Conservation (phyloP, 75 land plant species). For the Sequoia sempervirens region DNA sequence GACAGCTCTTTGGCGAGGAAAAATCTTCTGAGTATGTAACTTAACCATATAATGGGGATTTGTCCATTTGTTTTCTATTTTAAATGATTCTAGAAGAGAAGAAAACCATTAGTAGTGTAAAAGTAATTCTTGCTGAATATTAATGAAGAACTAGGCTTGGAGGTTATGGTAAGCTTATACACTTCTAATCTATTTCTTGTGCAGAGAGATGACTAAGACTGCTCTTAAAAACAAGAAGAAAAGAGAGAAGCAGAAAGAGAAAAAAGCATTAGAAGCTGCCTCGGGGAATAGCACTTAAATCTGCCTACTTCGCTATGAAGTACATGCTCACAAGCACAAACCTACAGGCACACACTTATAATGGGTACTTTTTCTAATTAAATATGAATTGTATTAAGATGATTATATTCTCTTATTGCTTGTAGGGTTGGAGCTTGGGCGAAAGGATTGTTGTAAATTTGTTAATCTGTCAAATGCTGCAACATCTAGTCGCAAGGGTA, state of each 20-base stretch:
- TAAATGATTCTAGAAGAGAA: neutral
- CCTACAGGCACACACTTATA: neutral
- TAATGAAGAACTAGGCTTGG: neutral
- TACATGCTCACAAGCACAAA: neutral
- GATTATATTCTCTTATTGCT: neutral
- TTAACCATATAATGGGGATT: neutral
- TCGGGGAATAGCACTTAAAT: neutral
- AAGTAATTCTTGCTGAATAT: neutral
- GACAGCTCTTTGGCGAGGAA: constrained; percentile 54
- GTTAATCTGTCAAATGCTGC: neutral
- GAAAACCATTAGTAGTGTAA: neutral
- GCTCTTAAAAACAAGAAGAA: constrained; percentile 68
- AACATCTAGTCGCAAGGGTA: neutral
- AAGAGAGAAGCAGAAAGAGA: constrained; percentile 73
- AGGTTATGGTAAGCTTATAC: neutral
- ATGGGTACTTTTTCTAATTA: neutral
- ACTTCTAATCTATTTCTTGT: neutral
- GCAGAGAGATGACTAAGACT: constrained; percentile 64
- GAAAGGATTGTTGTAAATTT: neutral
- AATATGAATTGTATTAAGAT: neutral
- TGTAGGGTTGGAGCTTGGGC: neutral
- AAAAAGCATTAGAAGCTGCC: constrained; percentile 59
- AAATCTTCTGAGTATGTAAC: constrained; percentile 45
- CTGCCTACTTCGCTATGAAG: neutral
- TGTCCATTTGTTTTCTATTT: neutral